Conservation (phyloP, 2,329 filamentous ascomycete genomes). For the Neofusicoccum cordaticola region DNA sequence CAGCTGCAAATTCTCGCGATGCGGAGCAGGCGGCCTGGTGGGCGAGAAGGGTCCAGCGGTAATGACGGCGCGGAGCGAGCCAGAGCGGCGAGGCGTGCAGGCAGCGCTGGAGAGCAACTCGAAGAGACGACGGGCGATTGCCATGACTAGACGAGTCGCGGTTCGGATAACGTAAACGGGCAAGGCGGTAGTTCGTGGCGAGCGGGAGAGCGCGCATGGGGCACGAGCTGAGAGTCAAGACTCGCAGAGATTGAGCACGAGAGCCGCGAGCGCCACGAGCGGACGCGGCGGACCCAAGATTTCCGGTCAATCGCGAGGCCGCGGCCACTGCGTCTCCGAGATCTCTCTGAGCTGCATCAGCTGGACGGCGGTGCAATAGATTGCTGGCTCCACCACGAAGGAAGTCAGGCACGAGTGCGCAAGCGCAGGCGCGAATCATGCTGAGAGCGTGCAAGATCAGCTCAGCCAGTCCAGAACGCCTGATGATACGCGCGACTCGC, state of each 20-base stretch:
- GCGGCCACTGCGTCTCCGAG: not conserved
- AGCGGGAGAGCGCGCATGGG: not conserved
- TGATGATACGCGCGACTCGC: conserved; percentile 9
- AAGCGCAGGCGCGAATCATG: not conserved
- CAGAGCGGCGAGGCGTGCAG: not conserved
- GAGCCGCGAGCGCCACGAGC: too few relatives aligned
- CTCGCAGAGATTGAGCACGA: too few relatives aligned
- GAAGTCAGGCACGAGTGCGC: not conserved
- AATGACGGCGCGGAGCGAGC: conserved; percentile 4
- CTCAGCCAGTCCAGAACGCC: conserved; percentile 1
- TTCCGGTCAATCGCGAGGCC: not conserved
- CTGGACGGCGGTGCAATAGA: not conserved
- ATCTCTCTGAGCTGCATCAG: conserved; percentile 1
- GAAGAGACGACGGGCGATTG: not conserved
- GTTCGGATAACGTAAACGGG: conserved; percentile 7
- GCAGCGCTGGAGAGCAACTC: not conserved
- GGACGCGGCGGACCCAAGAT: not conserved
- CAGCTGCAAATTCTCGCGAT: not conserved
- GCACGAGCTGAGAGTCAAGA: not conserved
- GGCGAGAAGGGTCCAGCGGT: not conserved
- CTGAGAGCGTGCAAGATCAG: not conserved
- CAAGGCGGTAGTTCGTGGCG: conserved; percentile 8
- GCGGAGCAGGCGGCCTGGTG: not conserved
- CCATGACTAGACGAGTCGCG: not conserved
- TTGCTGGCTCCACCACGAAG: not conserved